These are phyloP conservation scores for Rhododendron ovatum DNA, from an alignment of 148 eudicot genomes.

Conservation along the genomic window DNA sequence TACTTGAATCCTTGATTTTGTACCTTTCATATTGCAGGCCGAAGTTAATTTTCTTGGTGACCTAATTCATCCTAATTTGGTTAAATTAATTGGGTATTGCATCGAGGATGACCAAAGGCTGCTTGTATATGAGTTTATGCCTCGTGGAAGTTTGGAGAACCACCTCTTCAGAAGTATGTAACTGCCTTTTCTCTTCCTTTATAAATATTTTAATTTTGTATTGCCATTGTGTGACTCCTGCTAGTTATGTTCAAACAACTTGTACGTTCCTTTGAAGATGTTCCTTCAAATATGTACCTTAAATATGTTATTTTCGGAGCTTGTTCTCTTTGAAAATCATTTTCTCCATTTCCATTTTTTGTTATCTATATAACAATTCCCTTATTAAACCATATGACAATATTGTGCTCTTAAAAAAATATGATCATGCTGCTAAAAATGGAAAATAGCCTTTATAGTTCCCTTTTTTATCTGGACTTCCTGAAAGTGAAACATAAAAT, in stretches of 20 bases:
- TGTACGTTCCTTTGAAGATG: neutral
- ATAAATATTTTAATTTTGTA: neutral
- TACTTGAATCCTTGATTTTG: neutral
- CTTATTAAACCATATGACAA: neutral
- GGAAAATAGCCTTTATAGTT: neutral
- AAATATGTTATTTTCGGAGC: neutral
- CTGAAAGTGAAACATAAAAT: neutral
- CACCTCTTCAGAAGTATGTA: constrained; percentile 48
- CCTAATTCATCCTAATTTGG: constrained; percentile 46
- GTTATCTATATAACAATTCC: neutral
- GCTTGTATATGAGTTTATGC: constrained; percentile 49
- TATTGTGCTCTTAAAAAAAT: neutral
- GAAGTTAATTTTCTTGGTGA: constrained; percentile 48
- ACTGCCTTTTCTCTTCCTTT: neutral
- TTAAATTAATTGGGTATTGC: constrained; percentile 42
- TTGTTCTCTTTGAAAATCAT: neutral
- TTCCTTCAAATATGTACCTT: neutral
- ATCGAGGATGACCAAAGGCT: constrained; percentile 49
- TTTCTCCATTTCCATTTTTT: neutral
- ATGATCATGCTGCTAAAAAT: neutral
- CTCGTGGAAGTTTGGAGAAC: constrained; percentile 52
- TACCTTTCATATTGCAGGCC: constrained; percentile 26
- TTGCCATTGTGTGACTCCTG: neutral
- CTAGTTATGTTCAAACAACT: neutral
- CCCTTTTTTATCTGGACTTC: neutral